Conservation (phyloP, 2,329 filamentous ascomycete species). For the Aspergillus sp. region DNA sequence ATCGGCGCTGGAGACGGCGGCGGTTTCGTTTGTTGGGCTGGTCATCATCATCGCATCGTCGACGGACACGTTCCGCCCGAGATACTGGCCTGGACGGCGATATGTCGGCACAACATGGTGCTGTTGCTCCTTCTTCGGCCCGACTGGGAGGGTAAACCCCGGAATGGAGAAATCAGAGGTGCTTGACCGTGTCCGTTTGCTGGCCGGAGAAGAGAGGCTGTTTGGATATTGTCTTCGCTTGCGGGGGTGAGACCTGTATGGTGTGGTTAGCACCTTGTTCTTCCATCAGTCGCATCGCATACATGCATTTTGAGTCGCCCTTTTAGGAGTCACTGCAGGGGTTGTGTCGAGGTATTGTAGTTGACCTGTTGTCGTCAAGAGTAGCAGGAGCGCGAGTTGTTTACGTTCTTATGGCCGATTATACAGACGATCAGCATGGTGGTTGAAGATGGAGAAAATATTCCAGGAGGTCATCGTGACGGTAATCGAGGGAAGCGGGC, state of each 20-base stretch:
- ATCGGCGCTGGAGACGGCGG: slow-evolving; percentile 17
- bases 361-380: slow-evolving; percentile 23
- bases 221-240: background rate
- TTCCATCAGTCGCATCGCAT: background rate
- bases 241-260: background rate
- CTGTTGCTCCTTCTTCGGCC: no score
- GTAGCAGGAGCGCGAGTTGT: slow-evolving; percentile 22
- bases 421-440: slow-evolving; percentile 38
- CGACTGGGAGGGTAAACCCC: no score
- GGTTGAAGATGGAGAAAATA: background rate
- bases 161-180: no score
- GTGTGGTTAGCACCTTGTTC: background rate
- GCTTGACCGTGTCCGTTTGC: background rate
- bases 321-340: slow-evolving; percentile 34
- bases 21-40: slow-evolving; percentile 23
- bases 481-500: background rate
- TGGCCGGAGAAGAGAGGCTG: background rate
- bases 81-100: slow-evolving; percentile 23
- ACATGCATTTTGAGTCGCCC: slow-evolving; percentile 32
- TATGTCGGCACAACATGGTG: slow-evolving; percentile 18
- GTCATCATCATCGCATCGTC: slow-evolving; percentile 35
- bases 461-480: background rate
- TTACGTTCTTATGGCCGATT: slow-evolving; percentile 50
- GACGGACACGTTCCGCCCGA: slow-evolving; percentile 28
- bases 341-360: slow-evolving; percentile 32